A percentile compares a stretch with the other conserved stretches of the same genome.
phyloP scores from a whole-genome alignment of 768 basidiomycete species.

The Suillus ampliporus region DNA sequence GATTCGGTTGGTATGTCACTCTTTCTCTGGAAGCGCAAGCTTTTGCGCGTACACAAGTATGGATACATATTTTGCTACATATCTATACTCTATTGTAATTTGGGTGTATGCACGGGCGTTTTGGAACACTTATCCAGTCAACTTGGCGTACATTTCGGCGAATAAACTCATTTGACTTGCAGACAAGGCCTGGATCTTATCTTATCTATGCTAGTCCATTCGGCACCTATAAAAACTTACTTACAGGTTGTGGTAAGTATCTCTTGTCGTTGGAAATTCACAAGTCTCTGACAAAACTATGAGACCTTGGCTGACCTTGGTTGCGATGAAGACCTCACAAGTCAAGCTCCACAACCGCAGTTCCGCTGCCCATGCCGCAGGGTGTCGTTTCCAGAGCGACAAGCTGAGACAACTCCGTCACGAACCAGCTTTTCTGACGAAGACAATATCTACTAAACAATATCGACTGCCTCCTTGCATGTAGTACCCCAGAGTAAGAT shows the following conservation, averaged over 20 bases:
- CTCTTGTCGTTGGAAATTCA: slow-evolving; percentile 1
- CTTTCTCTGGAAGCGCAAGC: not conserved
- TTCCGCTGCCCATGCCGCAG: not conserved
- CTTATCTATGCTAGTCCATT: not conserved
- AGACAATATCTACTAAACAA: not conserved
- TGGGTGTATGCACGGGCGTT: not conserved
- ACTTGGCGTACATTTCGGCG: not conserved
- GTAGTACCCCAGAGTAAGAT: not conserved
- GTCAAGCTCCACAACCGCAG: not conserved
- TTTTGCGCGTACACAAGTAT: not conserved
- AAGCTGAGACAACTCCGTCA: not conserved
- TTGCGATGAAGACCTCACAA: slow-evolving; percentile 11
- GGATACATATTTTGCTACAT: slow-evolving; percentile 1
- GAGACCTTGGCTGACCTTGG: slow-evolving; percentile 9
- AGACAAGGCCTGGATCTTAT: not conserved
- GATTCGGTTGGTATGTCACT: not conserved
- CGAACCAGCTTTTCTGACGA: not conserved
- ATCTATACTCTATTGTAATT: not conserved
- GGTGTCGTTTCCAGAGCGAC: slow-evolving; percentile 12
- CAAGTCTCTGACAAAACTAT: not conserved
- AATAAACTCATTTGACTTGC: not conserved
- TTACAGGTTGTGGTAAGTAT: too few relatives aligned
- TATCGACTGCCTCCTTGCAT: not conserved
- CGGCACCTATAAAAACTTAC: not conserved
- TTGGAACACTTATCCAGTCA: not conserved